Percentiles rank a stretch among this genome's conserved stretches.
Conservation (phyloP, 352 stramenopile species). For the Pythium volutum region DNA sequence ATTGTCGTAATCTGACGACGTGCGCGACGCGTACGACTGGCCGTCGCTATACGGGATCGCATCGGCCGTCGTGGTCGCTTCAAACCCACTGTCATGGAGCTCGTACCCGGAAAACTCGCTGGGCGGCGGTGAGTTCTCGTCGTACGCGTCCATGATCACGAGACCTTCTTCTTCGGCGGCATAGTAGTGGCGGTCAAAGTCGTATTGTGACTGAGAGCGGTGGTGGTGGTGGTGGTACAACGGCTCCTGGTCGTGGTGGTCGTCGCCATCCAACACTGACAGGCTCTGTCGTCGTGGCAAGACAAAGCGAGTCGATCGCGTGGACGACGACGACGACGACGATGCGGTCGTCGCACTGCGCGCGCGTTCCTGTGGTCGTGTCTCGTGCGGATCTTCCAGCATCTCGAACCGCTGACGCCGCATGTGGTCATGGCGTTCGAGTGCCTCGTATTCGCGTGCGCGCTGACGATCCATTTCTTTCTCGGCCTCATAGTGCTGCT, state of each 20-base stretch:
- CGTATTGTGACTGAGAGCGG: not conserved
- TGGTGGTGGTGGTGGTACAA: not conserved
- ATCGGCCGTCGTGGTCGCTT: not conserved
- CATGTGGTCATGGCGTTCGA: constrained; percentile 7
- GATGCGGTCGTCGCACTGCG: constrained; percentile 3
- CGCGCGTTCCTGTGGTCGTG: constrained; percentile 21
- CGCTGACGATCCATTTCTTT: constrained; percentile 8
- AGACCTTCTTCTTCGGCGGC: constrained; percentile 6
- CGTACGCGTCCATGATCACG: constrained; percentile 17
- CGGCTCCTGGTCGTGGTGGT: not conserved
- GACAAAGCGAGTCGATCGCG: constrained; percentile 10
- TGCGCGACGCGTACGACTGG: not conserved
- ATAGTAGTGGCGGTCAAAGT: constrained; percentile 1
- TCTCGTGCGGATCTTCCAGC: constrained; percentile 5
- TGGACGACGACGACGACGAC: constrained; percentile 1
- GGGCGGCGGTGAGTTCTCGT: constrained; percentile 9
- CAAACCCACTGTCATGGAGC: constrained; percentile 8
- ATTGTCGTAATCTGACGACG: constrained; percentile 1
- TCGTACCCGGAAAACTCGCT: constrained; percentile 17
- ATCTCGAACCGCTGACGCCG: constrained; percentile 15
- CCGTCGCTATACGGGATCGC: too few relatives aligned
- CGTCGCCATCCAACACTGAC: constrained; percentile 1
- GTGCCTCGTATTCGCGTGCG: constrained; percentile 4
- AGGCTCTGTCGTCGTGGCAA: constrained; percentile 5
- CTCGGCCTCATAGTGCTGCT: not conserved